Base-by-base conservation (phyloP, 2,329 filamentous ascomycete species). In the Talaromyces islandicus region DNA sequence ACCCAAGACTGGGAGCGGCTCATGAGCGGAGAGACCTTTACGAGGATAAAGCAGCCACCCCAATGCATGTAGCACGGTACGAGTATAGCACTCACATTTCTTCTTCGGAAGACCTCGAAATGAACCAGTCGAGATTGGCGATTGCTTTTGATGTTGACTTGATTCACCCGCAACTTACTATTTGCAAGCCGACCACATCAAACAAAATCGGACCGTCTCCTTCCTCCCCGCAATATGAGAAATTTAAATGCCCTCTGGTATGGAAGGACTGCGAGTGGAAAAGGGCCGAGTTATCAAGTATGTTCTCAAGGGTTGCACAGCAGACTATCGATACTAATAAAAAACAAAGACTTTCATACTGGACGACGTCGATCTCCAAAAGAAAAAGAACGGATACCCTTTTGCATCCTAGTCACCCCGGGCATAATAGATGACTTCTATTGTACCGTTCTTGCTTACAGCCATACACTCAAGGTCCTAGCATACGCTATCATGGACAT, bases 381-480 rank as follows among this genome's bases (percentile, higher is more conserved):
- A 17, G 14, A 7, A 29, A 17, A 29, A 27, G 24, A 29, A 27
- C 14, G n/a, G 7, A 83, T 89, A 19, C 90, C 92, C 5, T 95
- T 95, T 77, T 90, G 89, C 76, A 89, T 97, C 7, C n/a, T 57
- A 21, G n/a, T 7, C 81, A 99, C 5, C 91, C 92, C 92, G 2
- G 85, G 86, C 56, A 80, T 97, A n/a, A 86, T 91, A 60, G 92
- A 97, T 68, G 93, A 99, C 73, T 99, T 92, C 72, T 99, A 99
- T 72, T 97, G 92, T 75, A 94, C 92, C 0, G 82, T 92, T 2
- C 81, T 99, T 58, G 91, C 94, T 10, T 97, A 96, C 73, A 96
- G 89, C 0, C 74, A 83, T 46, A 89, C 85, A 7, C 84, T 86
- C 56, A 84, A 89, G 57, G 90, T 88, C 14, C 82, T 99, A 17